A percentile compares a stretch with the other conserved stretches of the same genome.
Evolutionary conservation across 1,284 basidiomycete species (phyloP).

Genomic region (Rhodotorula sp.): DNA sequence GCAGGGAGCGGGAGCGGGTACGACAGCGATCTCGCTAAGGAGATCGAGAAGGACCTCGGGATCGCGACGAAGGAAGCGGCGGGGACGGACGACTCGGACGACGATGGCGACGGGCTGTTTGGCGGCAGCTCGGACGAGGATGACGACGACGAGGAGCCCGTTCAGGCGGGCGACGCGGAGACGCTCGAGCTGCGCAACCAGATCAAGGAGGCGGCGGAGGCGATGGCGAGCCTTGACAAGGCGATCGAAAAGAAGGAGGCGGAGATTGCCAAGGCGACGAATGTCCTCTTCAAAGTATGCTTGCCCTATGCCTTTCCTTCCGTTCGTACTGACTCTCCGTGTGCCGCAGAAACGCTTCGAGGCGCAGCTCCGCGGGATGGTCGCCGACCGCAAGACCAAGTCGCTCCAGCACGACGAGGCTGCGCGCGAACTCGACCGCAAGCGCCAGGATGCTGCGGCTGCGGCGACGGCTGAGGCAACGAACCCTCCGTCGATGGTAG

Average conservation of each 20-base stretch:
- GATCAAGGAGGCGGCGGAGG: constrained; percentile 74
- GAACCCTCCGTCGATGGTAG: constrained; percentile 12
- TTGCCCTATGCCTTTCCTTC: neutral
- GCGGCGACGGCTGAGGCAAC: constrained; percentile 17
- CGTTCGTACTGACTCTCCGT: neutral
- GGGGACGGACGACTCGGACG: constrained; percentile 37
- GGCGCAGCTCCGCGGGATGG: constrained; percentile 78
- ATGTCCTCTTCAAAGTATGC: constrained; percentile 77
- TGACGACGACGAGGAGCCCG: constrained; percentile 57
- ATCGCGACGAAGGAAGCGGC: constrained; percentile 40
- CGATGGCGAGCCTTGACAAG: constrained; percentile 83
- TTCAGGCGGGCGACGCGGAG: constrained; percentile 34
- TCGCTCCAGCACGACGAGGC: constrained; percentile 58
- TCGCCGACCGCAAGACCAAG: constrained; percentile 85
- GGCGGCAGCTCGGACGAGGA: constrained; percentile 46
- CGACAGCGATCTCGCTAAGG: constrained; percentile 48
- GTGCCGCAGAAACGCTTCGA: constrained; percentile 79
- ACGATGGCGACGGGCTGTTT: constrained; percentile 46
- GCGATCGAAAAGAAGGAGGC: constrained; percentile 82
- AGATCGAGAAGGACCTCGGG: constrained; percentile 38
- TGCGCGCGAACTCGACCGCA: constrained; percentile 40
- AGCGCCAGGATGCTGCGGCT: constrained; percentile 19
- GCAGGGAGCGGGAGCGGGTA: constrained; percentile 59
- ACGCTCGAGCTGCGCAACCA: constrained; percentile 53
- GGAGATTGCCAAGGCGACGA: constrained; percentile 82